These are phyloP conservation scores for Termitomyces heimii DNA, from an alignment of 768 basidiomycete genomes.

Conservation along the genomic window DNA sequence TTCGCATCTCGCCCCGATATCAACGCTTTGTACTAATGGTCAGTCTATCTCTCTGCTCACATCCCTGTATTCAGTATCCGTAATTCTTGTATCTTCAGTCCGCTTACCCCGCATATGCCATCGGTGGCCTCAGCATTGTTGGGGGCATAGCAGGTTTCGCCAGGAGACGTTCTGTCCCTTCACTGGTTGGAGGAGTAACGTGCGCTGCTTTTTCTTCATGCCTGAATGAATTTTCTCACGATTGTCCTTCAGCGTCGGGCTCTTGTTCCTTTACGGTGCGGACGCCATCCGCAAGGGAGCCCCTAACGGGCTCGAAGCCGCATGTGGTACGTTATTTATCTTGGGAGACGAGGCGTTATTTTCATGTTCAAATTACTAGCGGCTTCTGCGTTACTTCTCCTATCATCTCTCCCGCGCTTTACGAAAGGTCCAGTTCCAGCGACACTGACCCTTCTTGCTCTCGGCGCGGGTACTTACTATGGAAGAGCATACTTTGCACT, in stretches of 20 bases:
- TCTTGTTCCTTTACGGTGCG: constrained; percentile 75
- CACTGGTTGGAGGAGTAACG: constrained; percentile 78
- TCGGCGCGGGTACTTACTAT: constrained; percentile 61
- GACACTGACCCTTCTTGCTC: constrained; percentile 55
- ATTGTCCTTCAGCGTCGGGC: constrained; percentile 51
- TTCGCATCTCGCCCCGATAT: background rate
- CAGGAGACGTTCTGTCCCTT: constrained; percentile 72
- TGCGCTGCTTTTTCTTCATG: constrained; percentile 24
- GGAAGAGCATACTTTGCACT: constrained; percentile 49
- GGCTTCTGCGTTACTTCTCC: constrained; percentile 67
- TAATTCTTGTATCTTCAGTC: constrained; percentile 38
- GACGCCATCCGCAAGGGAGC: constrained; percentile 69
- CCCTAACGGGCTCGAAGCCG: constrained; percentile 70
- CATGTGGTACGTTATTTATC: constrained; percentile 52
- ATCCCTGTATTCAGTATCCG: background rate
- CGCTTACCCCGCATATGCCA: constrained; percentile 74
- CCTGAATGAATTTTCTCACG: background rate
- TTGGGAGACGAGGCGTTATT: constrained; percentile 1
- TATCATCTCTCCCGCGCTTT: constrained; percentile 70
- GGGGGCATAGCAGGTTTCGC: constrained; percentile 73
- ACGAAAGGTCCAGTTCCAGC: constrained; percentile 72
- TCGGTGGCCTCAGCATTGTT: constrained; percentile 70
- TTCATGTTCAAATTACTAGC: constrained; percentile 30
- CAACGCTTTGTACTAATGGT: background rate
- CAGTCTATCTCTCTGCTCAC: background rate